phyloP scores from a whole-genome alignment of 2,329 filamentous ascomycete genomes.

The Dactylonectria estremocensis region DNA sequence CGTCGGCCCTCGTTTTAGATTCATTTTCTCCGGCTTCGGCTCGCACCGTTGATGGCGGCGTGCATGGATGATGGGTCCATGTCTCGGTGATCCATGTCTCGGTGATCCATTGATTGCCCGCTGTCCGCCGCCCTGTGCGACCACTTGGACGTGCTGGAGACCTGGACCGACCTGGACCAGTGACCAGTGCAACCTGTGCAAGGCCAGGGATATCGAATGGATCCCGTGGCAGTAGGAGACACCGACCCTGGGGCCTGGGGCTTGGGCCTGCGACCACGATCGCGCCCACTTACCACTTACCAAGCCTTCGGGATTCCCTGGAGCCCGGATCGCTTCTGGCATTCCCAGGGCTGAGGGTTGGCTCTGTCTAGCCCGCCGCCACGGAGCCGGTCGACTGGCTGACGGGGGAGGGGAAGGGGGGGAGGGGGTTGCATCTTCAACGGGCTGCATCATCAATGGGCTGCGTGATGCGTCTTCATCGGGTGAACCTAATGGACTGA shows the following conservation, averaged over 20 bases:
- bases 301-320: constrained; percentile 47
- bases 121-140: constrained; percentile 6
- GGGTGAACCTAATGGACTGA: no score
- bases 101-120: constrained; percentile 39
- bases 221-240: constrained; percentile 2
- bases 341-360: constrained; percentile 25
- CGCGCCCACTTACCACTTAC: constrained; percentile 50
- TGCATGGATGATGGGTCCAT: constrained; percentile 39
- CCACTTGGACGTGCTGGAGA: constrained; percentile 8
- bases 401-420: constrained; percentile 24
- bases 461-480: no score
- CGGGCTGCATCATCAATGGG: no score
- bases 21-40: constrained; percentile 55
- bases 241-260: constrained; percentile 14
- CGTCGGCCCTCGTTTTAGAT: constrained; percentile 51
- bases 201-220: constrained; percentile 9
- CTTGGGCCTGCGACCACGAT: constrained; percentile 37
- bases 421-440: neutral
- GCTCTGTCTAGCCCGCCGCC: constrained; percentile 36
- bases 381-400: constrained; percentile 24
- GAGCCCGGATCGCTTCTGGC: constrained; percentile 35
- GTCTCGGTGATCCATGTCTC: no score
- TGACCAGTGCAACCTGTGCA: neutral
- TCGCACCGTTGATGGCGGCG: constrained; percentile 55
- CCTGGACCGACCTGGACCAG: constrained; percentile 7